Base-by-base conservation (phyloP, 805 yeast genomes). In the Saccharomycopsis sp. region DNA sequence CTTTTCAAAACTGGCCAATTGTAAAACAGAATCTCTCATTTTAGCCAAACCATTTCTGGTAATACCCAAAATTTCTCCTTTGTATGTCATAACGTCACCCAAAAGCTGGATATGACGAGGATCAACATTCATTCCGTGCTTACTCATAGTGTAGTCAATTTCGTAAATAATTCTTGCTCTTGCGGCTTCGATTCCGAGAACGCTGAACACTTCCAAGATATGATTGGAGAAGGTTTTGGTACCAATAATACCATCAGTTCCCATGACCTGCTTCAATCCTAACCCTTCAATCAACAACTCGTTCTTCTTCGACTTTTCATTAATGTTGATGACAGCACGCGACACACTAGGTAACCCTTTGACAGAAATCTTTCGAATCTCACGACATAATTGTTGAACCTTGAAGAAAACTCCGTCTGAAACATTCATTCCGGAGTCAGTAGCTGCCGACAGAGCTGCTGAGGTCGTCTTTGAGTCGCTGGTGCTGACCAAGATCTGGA, bases 81-180 rank as follows among this genome's bases (percentile, higher is more conserved):
- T 94, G 72, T 89, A 94, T 0, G 98, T 90, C 99, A 94, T 94
- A 54, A 94, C 98, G 73, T 94, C 99, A 64, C 99, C 99, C 63
- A 94, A 76, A 53, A 94, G 77, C 75, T 94, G 98, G 71, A 96
- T 92, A 72, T 94, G 99, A 78, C 99, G 96, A 62, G 98, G 99
- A 78, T 94, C 99, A 54, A 94, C 97, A 71, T 96, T 89, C 99
- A 94, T 94, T 74, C 99, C 99, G 78, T 94, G 99, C 73, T 91
- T 90, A 70, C 96, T 85, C 99, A 94, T 94, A 57, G 99, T 94
- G 70, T 91, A 91, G 69, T 89, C 96, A 72, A 94, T 94, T 76
- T 94, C 99, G 63, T 84, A 84, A 69, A 94, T 87, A 70, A 94
- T 94, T 65, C 96, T 86, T 0, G 90, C 76, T 71, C 99, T 81